These are phyloP conservation scores for Elsinoe arachidis DNA, from an alignment of 2,329 filamentous ascomycete genomes.

Conservation along the genomic window DNA sequence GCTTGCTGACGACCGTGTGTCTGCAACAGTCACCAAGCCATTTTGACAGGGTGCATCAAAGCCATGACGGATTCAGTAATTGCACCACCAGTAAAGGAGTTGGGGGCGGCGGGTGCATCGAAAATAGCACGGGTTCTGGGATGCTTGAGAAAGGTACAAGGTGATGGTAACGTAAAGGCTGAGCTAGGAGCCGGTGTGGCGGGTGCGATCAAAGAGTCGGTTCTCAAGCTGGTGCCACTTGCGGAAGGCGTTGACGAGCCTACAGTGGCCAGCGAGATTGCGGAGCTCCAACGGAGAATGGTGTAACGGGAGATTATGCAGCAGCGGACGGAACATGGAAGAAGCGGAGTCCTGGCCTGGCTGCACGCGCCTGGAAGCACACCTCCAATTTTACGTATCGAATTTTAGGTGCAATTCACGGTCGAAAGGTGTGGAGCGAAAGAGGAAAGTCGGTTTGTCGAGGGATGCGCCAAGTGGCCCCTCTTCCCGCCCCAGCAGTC, in stretches of 20 bases:
- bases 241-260: not conserved
- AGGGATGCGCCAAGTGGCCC: too few species aligned
- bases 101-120: not conserved
- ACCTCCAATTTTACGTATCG: too few species aligned
- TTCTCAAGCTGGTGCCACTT: not conserved
- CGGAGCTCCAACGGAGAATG: not conserved
- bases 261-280: slow-evolving; percentile 5
- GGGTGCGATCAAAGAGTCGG: slow-evolving; percentile 2
- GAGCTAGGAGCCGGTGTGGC: not conserved
- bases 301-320: not conserved
- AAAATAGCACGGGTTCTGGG: not conserved
- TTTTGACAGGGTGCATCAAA: slow-evolving; percentile 2
- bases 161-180: not conserved
- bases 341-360: not conserved
- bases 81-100: not conserved
- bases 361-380: not conserved
- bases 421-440: not conserved
- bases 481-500: not conserved
- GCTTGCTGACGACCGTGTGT: not conserved
- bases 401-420: too few species aligned
- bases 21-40: not conserved
- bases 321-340: not conserved
- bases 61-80: slow-evolving; percentile 3
- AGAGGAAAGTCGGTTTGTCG: not conserved
- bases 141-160: slow-evolving; percentile 1